Conservation (phyloP, 1,139 yeast genomes). For the Debaryomycetaceae sp. region DNA sequence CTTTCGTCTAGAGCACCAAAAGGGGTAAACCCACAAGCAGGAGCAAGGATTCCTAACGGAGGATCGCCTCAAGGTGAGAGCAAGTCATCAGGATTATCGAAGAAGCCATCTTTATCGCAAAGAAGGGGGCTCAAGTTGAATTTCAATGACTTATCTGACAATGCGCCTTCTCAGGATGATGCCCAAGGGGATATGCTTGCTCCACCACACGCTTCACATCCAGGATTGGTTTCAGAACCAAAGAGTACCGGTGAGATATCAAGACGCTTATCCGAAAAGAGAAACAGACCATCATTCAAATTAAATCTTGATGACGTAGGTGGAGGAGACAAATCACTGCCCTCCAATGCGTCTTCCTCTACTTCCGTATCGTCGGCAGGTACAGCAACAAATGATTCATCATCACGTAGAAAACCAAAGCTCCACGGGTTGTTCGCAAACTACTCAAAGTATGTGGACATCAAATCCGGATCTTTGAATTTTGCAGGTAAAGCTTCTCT, state of each 20-base stretch:
- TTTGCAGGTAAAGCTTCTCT: conserved; percentile 92
- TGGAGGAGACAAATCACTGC: background rate
- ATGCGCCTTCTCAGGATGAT: conserved; percentile 6
- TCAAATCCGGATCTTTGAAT: conserved; percentile 85
- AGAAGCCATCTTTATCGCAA: conserved; percentile 53
- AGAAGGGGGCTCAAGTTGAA: conserved; percentile 56
- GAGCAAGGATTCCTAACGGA: conserved; percentile 19
- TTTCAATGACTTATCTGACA: conserved; percentile 26
- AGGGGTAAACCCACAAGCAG: conserved; percentile 17
- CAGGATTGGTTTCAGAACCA: conserved; percentile 7
- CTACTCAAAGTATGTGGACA: conserved; percentile 83
- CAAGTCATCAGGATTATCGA: conserved; percentile 16
- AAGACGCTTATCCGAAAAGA: conserved; percentile 36
- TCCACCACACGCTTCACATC: conserved; percentile 6
- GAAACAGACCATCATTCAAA: conserved; percentile 38
- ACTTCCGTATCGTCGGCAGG: conserved; percentile 6
- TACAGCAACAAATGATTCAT: conserved; percentile 1
- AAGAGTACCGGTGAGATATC: conserved; percentile 34
- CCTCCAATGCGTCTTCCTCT: conserved; percentile 3
- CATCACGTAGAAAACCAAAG: conserved; percentile 10
- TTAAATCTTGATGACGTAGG: conserved; percentile 23
- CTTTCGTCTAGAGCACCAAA: conserved; percentile 2
- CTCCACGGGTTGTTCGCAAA: conserved; percentile 68
- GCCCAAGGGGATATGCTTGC: conserved; percentile 12
- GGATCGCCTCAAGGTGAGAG: conserved; percentile 3